Percentiles rank a stretch among this genome's conserved stretches.
phyloP scores from a whole-genome alignment of 2,329 filamentous ascomycete species.

The Apiospora saccharicola region DNA sequence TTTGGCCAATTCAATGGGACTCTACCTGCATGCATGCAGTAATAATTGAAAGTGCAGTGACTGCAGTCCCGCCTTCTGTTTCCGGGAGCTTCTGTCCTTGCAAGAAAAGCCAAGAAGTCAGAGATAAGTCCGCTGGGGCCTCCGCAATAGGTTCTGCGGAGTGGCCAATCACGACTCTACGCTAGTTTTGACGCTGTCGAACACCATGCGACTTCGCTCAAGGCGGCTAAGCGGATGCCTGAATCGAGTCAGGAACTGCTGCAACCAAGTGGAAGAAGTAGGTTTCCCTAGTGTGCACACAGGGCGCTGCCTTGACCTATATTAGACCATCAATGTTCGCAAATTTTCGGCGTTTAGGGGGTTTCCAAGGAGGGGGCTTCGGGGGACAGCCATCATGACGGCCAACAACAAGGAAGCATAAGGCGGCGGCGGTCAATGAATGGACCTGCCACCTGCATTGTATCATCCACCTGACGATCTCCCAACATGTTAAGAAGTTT shows the following conservation, averaged over 20 bases:
- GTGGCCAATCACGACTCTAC: slow-evolving; percentile 28
- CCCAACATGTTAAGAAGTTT: slow-evolving; percentile 15
- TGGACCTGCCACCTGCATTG: slow-evolving; percentile 16
- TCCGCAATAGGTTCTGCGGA: slow-evolving; percentile 29
- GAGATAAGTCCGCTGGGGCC: slow-evolving; percentile 22
- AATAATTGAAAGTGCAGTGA: slow-evolving; percentile 19
- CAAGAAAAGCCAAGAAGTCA: background rate
- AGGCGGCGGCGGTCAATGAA: slow-evolving; percentile 15
- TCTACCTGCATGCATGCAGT: slow-evolving; percentile 11
- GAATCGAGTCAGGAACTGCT: slow-evolving; percentile 23
- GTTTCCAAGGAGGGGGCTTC: background rate
- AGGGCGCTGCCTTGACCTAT: slow-evolving; percentile 15
- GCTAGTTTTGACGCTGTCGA: slow-evolving; percentile 24
- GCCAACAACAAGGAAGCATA: background rate
- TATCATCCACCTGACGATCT: slow-evolving; percentile 17
- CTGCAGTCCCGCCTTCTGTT: slow-evolving; percentile 26
- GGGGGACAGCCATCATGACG: background rate
- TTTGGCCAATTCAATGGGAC: slow-evolving; percentile 9
- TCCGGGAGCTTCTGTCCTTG: slow-evolving; percentile 4
- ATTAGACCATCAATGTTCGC: slow-evolving; percentile 11
- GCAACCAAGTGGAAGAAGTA: slow-evolving; percentile 14
- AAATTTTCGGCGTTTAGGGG: background rate
- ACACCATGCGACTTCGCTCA: slow-evolving; percentile 17
- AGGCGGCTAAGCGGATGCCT: slow-evolving; percentile 21
- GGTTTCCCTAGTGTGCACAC: slow-evolving; percentile 14